Conservation (phyloP, 441 rosid species). For the Codiaeum variegatum region DNA sequence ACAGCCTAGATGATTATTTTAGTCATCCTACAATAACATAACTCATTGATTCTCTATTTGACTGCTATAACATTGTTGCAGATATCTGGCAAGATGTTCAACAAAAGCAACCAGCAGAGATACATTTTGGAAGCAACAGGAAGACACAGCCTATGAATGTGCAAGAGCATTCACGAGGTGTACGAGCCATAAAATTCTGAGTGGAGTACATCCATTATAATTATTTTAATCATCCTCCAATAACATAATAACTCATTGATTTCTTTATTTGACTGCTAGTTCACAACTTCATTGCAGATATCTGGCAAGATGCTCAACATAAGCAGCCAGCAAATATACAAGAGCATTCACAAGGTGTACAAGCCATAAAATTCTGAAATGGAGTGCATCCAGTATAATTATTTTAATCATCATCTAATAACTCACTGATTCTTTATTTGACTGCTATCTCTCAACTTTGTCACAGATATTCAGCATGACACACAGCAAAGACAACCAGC, state of each 20-base stretch:
- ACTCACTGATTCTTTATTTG: not conserved
- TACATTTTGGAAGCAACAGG: slow-evolving; percentile 4
- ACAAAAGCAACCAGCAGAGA: slow-evolving; percentile 26
- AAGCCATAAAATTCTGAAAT: not conserved
- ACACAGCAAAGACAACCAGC: slow-evolving; percentile 27
- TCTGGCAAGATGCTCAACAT: slow-evolving; percentile 22
- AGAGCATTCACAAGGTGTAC: slow-evolving; percentile 7
- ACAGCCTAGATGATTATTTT: not conserved
- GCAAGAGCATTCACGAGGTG: slow-evolving; percentile 14
- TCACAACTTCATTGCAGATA: slow-evolving; percentile 31
- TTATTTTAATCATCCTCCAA: slow-evolving; percentile 4
- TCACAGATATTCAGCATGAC: slow-evolving; percentile 30
- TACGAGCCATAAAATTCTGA: not conserved
- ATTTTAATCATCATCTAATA: slow-evolving; percentile 6
- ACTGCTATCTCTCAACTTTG: slow-evolving; percentile 1
- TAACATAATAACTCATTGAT: not conserved
- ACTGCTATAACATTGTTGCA: slow-evolving; percentile 21
- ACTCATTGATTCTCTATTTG: not conserved
- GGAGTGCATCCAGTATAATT: not conserved
- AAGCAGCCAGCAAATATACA: slow-evolving; percentile 25
- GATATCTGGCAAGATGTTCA: slow-evolving; percentile 25
- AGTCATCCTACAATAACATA: slow-evolving; percentile 5
- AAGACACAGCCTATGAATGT: slow-evolving; percentile 1
- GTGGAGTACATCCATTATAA: not conserved
- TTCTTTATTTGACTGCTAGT: not conserved